Evolutionary conservation across 768 basidiomycete genomes (phyloP).

Genomic region (Lentinula aciculospora): DNA sequence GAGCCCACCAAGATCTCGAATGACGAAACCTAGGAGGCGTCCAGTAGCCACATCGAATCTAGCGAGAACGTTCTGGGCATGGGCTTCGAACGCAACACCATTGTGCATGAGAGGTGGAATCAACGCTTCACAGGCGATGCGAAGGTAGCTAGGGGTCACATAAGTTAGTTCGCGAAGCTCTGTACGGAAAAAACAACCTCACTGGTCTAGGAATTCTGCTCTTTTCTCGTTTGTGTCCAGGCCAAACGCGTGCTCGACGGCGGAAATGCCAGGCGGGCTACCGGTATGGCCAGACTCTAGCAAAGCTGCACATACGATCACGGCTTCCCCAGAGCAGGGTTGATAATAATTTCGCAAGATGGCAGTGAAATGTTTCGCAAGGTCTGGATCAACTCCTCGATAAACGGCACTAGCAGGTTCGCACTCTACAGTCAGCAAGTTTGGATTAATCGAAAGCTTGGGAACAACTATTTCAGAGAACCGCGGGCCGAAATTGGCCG

Average conservation of each 20-base stretch:
- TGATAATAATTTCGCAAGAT: slow-evolving; percentile 40
- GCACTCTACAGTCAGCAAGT: slow-evolving; percentile 36
- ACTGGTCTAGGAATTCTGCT: slow-evolving; percentile 42
- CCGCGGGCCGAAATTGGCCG: slow-evolving; percentile 50
- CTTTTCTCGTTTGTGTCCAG: slow-evolving; percentile 43
- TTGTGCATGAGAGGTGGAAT: slow-evolving; percentile 47
- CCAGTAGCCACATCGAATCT: slow-evolving; percentile 38
- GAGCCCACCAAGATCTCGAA: slow-evolving; percentile 55
- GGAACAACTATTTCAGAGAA: slow-evolving; percentile 47
- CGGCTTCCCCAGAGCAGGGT: slow-evolving; percentile 31
- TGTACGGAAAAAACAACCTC: slow-evolving; percentile 5
- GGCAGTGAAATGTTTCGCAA: slow-evolving; percentile 48
- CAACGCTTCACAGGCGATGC: slow-evolving; percentile 44
- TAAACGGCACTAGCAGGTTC: slow-evolving; percentile 48
- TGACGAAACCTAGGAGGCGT: slow-evolving; percentile 41
- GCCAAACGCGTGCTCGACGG: slow-evolving; percentile 38
- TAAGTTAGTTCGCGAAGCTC: background rate
- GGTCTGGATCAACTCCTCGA: slow-evolving; percentile 32
- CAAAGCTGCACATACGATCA: slow-evolving; percentile 47
- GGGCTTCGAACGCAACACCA: slow-evolving; percentile 58
- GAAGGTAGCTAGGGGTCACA: slow-evolving; percentile 34
- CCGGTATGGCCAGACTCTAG: slow-evolving; percentile 46
- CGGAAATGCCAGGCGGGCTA: slow-evolving; percentile 34
- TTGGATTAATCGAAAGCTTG: slow-evolving; percentile 35
- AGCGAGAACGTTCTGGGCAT: slow-evolving; percentile 51